phyloP scores from a whole-genome alignment of 192 early-diverging fungal genomes.

The Podila verticillata region DNA sequence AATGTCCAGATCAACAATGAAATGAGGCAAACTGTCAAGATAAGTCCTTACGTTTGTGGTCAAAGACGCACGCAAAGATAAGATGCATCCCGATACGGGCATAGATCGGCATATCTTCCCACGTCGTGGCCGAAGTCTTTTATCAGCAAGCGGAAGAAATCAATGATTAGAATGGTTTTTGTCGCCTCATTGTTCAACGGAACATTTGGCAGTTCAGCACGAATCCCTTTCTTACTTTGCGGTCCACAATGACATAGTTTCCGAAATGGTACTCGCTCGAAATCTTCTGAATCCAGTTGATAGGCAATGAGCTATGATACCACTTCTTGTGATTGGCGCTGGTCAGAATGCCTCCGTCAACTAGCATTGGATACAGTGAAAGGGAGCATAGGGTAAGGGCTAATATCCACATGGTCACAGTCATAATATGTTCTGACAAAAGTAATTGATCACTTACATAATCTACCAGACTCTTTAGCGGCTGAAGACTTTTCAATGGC shows the following conservation, averaged over 20 bases:
- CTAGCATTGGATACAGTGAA: constrained; percentile 2
- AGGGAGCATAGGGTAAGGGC: neutral
- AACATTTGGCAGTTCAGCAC: too few relatives aligned
- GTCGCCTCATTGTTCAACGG: too few relatives aligned
- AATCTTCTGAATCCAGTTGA: constrained; percentile 51
- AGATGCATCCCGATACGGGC: constrained; percentile 64
- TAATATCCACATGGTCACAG: neutral
- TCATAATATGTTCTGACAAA: neutral
- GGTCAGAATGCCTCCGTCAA: constrained; percentile 45
- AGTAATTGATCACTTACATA: constrained; percentile 20
- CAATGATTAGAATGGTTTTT: neutral
- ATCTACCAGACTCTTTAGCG: constrained; percentile 1
- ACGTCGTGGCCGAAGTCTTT: constrained; percentile 52
- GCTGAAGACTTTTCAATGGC: constrained; percentile 31
- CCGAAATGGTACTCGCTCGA: constrained; percentile 56
- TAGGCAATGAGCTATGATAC: constrained; percentile 40
- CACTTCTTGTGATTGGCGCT: constrained; percentile 47
- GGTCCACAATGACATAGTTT: constrained; percentile 49
- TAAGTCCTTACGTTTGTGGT: constrained; percentile 37
- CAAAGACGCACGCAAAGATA: constrained; percentile 53
- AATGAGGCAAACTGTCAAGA: neutral
- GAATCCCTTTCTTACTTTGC: constrained; percentile 28
- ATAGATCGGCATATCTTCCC: constrained; percentile 65
- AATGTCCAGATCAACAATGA: neutral
- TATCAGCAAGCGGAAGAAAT: neutral